A percentile compares a stretch with the other conserved stretches of the same genome.
phyloP scores from a whole-genome alignment of 768 basidiomycete species.

The Termitomyces sp. region DNA sequence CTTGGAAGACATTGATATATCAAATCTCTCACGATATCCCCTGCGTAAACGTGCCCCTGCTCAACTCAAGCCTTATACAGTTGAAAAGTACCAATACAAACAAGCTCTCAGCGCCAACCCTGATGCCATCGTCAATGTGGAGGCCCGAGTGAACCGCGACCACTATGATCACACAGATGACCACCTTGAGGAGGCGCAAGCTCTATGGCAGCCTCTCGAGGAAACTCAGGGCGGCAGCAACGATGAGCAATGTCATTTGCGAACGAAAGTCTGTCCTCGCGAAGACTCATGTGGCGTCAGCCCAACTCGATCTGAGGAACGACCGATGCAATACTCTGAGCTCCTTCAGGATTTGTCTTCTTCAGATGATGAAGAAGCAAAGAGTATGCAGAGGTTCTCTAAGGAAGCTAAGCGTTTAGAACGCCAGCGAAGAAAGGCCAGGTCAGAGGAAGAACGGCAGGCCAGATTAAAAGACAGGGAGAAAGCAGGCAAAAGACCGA shows the following conservation, averaged over 20 bases:
- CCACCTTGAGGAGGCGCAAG: constrained; percentile 25
- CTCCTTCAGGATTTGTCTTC: constrained; percentile 31
- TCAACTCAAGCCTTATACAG: constrained; percentile 60
- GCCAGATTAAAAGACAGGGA: constrained; percentile 9
- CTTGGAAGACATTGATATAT: not conserved
- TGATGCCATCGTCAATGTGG: constrained; percentile 62
- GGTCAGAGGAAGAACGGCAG: not conserved
- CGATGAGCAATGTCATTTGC: not conserved
- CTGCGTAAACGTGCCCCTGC: constrained; percentile 49
- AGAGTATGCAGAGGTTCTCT: constrained; percentile 23
- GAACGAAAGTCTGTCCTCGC: not conserved
- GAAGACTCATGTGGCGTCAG: not conserved
- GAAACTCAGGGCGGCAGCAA: constrained; percentile 17
- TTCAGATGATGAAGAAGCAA: constrained; percentile 37
- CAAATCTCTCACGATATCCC: constrained; percentile 37
- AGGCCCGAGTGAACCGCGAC: constrained; percentile 15
- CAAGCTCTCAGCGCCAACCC: constrained; percentile 46
- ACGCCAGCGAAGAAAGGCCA: not conserved
- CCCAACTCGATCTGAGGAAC: not conserved
- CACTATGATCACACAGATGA: constrained; percentile 24
- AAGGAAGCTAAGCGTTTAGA: constrained; percentile 25
- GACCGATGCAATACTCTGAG: constrained; percentile 25
- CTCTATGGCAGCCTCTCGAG: constrained; percentile 16
- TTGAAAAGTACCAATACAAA: constrained; percentile 51
- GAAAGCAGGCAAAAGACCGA: constrained; percentile 10